These are phyloP conservation scores for Cucurbita maxima DNA, from an alignment of 306 rosid genomes.

Conservation along the genomic window DNA sequence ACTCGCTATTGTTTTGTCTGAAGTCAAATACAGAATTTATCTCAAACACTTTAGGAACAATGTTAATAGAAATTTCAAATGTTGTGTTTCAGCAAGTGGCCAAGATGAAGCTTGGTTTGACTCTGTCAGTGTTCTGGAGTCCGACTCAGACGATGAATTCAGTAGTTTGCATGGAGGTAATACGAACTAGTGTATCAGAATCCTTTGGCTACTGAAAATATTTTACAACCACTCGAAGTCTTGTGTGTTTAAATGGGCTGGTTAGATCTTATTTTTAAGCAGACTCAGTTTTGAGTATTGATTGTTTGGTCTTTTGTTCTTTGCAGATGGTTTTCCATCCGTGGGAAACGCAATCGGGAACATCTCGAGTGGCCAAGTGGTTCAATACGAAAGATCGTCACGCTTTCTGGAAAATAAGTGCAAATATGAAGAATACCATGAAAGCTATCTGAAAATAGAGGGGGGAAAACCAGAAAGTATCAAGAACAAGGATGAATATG, in stretches of 20 bases:
- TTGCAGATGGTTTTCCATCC: conserved; percentile 54
- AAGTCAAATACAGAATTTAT: no score
- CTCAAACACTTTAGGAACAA: no score
- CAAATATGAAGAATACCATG: conserved; percentile 58
- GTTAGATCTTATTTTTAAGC: neutral
- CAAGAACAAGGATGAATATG: conserved; percentile 21
- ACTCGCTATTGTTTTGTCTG: no score
- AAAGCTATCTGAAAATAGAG: conserved; percentile 54
- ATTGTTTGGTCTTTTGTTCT: neutral
- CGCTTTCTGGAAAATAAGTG: conserved; percentile 39
- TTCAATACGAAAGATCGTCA: conserved; percentile 69
- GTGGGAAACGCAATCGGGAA: conserved; percentile 32
- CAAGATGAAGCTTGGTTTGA: conserved; percentile 83
- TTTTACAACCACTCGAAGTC: neutral
- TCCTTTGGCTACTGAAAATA: neutral
- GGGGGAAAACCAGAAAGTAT: conserved; percentile 34
- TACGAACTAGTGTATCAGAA: neutral
- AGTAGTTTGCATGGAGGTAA: conserved; percentile 71
- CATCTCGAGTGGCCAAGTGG: conserved; percentile 48
- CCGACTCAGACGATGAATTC: conserved; percentile 85
- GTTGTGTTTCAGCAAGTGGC: conserved; percentile 25
- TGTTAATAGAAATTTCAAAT: neutral
- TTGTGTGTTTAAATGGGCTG: neutral
- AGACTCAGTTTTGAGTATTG: neutral
- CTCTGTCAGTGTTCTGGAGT: conserved; percentile 61